phyloP scores from a whole-genome alignment of 2,329 filamentous ascomycete species.

The Cytospora chrysosperma region DNA sequence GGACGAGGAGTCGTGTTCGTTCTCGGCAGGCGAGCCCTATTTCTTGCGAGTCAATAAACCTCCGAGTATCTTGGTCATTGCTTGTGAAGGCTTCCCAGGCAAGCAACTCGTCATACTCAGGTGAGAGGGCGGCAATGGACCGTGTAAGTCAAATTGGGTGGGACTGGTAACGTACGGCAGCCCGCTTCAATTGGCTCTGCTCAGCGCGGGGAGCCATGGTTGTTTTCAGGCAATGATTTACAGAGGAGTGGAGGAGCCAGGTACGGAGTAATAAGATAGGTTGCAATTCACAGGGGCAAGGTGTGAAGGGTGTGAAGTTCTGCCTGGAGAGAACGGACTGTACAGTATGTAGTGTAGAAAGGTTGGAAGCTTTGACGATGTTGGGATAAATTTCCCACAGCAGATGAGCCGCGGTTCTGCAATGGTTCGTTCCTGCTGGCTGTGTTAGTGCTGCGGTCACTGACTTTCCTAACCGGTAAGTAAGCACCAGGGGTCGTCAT shows the following conservation, averaged over 20 bases:
- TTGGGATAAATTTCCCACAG: not conserved
- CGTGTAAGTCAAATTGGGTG: constrained; percentile 9
- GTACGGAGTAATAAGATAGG: not conserved
- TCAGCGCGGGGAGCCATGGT: constrained; percentile 30
- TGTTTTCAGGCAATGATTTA: constrained; percentile 8
- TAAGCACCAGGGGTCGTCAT: constrained; percentile 6
- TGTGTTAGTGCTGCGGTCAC: constrained; percentile 2
- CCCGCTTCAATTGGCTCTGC: constrained; percentile 33
- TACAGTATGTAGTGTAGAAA: not conserved
- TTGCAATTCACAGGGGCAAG: constrained; percentile 11
- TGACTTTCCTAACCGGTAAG: not conserved
- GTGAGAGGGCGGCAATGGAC: not conserved
- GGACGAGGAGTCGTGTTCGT: constrained; percentile 55
- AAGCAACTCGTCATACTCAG: not conserved
- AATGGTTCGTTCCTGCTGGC: not conserved
- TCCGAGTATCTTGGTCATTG: not conserved
- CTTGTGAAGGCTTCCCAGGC: not conserved
- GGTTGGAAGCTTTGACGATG: not conserved
- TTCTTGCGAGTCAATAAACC: constrained; percentile 29
- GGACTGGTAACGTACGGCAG: constrained; percentile 29
- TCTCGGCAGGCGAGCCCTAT: constrained; percentile 66
- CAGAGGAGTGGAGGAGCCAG: constrained; percentile 9
- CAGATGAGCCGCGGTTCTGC: not conserved
- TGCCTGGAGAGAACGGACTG: constrained; percentile 5
- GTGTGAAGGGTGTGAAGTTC: constrained; percentile 5